phyloP scores from a whole-genome alignment of 768 basidiomycete genomes.

The Hypholoma sublateritium region DNA sequence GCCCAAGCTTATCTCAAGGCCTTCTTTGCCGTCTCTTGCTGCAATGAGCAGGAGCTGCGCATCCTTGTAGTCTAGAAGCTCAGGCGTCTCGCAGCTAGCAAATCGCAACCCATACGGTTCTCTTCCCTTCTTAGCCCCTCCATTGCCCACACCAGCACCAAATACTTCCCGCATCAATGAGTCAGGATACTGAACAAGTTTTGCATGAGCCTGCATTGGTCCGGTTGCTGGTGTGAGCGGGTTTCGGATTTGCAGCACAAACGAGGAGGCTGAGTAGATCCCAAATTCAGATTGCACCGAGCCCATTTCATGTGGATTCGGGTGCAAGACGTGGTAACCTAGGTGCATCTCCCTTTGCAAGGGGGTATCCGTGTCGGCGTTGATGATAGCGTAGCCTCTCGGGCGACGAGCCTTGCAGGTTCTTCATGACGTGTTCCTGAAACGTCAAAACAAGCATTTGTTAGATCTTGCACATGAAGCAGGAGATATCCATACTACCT shows the following conservation, averaged over 20 bases:
- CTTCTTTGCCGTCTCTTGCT: slow-evolving; percentile 45
- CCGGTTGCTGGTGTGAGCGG: slow-evolving; percentile 45
- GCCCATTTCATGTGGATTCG: slow-evolving; percentile 39
- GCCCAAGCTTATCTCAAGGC: slow-evolving; percentile 48
- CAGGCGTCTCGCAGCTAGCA: slow-evolving; percentile 46
- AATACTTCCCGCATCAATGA: slow-evolving; percentile 50
- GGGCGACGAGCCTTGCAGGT: slow-evolving; percentile 50
- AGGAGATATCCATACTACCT: slow-evolving; percentile 28
- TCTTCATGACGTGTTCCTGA: slow-evolving; percentile 52
- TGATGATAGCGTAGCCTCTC: slow-evolving; percentile 61
- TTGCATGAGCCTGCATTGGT: slow-evolving; percentile 26
- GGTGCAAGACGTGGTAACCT: slow-evolving; percentile 60
- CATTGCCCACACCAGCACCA: slow-evolving; percentile 26
- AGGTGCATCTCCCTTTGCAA: slow-evolving; percentile 53
- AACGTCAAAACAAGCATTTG: background rate
- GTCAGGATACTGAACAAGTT: slow-evolving; percentile 44
- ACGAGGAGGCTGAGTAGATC: slow-evolving; percentile 51
- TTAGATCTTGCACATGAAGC: background rate
- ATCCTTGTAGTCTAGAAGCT: slow-evolving; percentile 54
- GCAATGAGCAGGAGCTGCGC: slow-evolving; percentile 57
- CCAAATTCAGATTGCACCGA: slow-evolving; percentile 58
- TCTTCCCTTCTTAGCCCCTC: slow-evolving; percentile 31
- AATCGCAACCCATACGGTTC: slow-evolving; percentile 51
- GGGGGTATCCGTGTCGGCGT: slow-evolving; percentile 40
- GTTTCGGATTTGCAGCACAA: slow-evolving; percentile 63